phyloP scores from a whole-genome alignment of 352 stramenopile genomes.

The Phytophthora lateralis region DNA sequence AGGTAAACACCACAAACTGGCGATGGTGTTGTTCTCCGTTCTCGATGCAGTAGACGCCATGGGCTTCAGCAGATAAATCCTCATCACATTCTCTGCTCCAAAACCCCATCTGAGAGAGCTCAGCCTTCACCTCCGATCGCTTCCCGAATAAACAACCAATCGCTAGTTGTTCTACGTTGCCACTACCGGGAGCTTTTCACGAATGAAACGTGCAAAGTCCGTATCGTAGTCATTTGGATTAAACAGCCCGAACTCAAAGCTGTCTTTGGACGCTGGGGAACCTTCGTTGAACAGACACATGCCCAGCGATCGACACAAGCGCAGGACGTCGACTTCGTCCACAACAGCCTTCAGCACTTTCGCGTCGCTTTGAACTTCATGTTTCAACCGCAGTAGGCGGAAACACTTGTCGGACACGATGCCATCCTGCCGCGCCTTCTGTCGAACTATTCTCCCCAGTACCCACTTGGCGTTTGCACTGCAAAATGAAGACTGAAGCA shows the following conservation, averaged over 20 bases:
- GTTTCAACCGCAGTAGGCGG: conserved; percentile 49
- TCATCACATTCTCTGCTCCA: conserved; percentile 44
- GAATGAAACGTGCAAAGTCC: conserved; percentile 62
- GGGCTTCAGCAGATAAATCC: conserved; percentile 30
- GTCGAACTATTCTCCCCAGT: conserved; percentile 20
- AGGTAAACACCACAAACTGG: conserved; percentile 59
- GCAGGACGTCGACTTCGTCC: conserved; percentile 69
- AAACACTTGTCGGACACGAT: conserved; percentile 41
- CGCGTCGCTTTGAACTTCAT: conserved; percentile 56
- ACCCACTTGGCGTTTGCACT: conserved; percentile 6
- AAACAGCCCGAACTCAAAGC: conserved; percentile 57
- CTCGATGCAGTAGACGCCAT: conserved; percentile 60
- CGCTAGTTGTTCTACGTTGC: conserved; percentile 15
- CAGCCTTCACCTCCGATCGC: conserved; percentile 49
- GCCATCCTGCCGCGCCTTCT: conserved; percentile 3
- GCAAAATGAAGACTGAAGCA: conserved; percentile 25
- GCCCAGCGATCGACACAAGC: conserved; percentile 54
- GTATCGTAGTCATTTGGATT: conserved; percentile 56
- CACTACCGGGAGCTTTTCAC: conserved; percentile 34
- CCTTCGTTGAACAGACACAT: conserved; percentile 34
- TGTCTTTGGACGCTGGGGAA: conserved; percentile 18
- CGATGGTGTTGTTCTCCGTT: background rate
- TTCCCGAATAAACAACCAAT: conserved; percentile 64
- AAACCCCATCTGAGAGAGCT: conserved; percentile 39
- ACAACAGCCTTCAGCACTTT: conserved; percentile 70